Evolutionary conservation across 495 filamentous ascomycete genomes (phyloP).

Genomic region (Hyphodiscus hymeniophilus): DNA sequence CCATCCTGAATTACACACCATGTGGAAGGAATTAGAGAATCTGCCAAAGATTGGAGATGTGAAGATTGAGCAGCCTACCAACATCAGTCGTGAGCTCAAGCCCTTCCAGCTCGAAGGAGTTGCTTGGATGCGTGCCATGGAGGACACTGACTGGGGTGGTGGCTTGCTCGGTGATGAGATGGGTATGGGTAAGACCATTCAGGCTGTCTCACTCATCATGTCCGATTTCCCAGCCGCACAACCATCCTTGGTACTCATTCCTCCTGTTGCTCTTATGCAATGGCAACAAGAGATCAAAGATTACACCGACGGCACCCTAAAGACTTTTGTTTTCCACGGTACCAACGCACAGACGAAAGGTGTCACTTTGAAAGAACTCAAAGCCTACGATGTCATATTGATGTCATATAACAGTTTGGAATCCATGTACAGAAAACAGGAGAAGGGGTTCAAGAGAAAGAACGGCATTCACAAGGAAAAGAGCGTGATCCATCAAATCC

Average conservation of each 20-base stretch:
- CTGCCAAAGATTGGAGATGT: slow-evolving; percentile 56
- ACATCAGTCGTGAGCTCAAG: slow-evolving; percentile 75
- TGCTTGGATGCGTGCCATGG: slow-evolving; percentile 88
- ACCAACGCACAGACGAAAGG: slow-evolving; percentile 75
- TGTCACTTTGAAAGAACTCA: slow-evolving; percentile 61
- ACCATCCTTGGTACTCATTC: slow-evolving; percentile 83
- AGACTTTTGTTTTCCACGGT: slow-evolving; percentile 83
- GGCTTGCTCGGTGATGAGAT: slow-evolving; percentile 93
- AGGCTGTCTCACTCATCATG: slow-evolving; percentile 95
- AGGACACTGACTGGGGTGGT: slow-evolving; percentile 74
- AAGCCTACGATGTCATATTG: slow-evolving; percentile 84
- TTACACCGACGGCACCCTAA: slow-evolving; percentile 83
- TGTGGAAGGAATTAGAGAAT: slow-evolving; percentile 72
- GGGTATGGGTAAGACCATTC: slow-evolving; percentile 98
- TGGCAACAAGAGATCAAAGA: slow-evolving; percentile 90
- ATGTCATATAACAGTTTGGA: slow-evolving; percentile 94
- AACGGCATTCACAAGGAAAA: slow-evolving; percentile 70
- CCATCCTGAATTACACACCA: slow-evolving; percentile 69
- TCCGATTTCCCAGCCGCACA: slow-evolving; percentile 79
- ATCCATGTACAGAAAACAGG: slow-evolving; percentile 84
- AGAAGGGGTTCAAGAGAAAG: slow-evolving; percentile 78
- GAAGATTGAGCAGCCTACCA: slow-evolving; percentile 63
- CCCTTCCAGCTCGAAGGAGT: slow-evolving; percentile 90
- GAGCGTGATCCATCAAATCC: slow-evolving; percentile 76
- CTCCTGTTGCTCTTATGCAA: slow-evolving; percentile 93